A percentile compares a stretch with the other conserved stretches of the same genome.
These are phyloP conservation scores for grape (Vitis vinifera) DNA, from an alignment of 164 flowering plant genomes.

Conservation along the genomic window DNA sequence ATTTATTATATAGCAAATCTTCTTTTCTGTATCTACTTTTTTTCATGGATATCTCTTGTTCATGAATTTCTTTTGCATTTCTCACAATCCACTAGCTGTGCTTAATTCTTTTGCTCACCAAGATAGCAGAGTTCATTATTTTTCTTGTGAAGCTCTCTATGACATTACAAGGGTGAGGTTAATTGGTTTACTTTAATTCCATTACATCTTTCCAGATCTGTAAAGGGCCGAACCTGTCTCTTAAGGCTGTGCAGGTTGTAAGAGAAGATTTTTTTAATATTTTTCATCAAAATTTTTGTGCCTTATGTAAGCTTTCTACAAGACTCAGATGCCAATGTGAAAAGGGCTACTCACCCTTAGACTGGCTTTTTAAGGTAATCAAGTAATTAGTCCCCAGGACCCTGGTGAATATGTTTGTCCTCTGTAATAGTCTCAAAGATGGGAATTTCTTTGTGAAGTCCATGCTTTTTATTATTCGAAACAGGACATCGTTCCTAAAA, in stretches of 20 bases:
- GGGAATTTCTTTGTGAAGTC: background rate
- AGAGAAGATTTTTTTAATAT: slow-evolving; percentile 68
- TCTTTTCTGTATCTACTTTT: too few relatives aligned
- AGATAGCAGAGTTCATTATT: slow-evolving; percentile 97
- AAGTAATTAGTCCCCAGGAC: background rate
- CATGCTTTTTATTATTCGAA: slow-evolving; percentile 13
- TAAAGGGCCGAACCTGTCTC: background rate
- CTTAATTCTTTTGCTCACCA: slow-evolving; percentile 82
- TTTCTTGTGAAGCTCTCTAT: slow-evolving; percentile 98
- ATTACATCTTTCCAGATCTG: background rate
- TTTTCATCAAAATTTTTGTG: too few relatives aligned
- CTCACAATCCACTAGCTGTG: slow-evolving; percentile 59
- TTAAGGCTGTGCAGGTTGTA: slow-evolving; percentile 69
- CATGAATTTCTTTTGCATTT: slow-evolving; percentile 5
- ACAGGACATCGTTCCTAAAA: slow-evolving; percentile 98
- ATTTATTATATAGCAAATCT: too few relatives aligned
- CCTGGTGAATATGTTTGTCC: background rate
- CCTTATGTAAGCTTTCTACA: too few relatives aligned
- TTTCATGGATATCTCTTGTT: too few relatives aligned
- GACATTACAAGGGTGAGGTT: slow-evolving; percentile 90
- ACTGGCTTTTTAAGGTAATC: slow-evolving; percentile 88
- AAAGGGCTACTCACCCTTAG: slow-evolving; percentile 99
- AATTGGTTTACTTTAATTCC: background rate
- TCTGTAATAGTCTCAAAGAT: background rate
- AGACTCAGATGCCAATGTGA: slow-evolving; percentile 40